Base-by-base conservation (phyloP, 169 alveolate genomes). In the Theileria orientalis region DNA sequence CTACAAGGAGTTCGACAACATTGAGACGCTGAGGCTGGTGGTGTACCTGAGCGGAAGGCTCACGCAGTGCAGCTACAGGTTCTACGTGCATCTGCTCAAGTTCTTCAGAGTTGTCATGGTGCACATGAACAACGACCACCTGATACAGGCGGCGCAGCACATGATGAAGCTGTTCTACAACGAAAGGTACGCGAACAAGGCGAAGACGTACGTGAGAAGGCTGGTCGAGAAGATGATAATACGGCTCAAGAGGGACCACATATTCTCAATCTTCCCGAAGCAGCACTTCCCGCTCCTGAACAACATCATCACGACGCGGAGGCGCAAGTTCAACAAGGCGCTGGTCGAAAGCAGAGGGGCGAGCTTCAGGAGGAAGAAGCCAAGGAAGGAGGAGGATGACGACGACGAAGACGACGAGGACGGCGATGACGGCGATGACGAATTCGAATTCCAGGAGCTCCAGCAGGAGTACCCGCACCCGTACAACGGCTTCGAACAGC, bases 201-300 rank as follows among this genome's bases (percentile, higher is more conserved):
- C 83, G 11, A 79, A 57, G 83, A 74, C 67, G 30, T 79, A 46
- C 56, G 87, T 79, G 1, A 66, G 87, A 2, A 67, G 87, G 13
- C 70, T 79, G 9, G 67, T 64, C 13, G 76, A 79, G 78, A 79
- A 79, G 59, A 63, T 79, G 37, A 21, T 79, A 63, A 54, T 42
- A 19, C 72, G 68, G 29, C 83, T 79, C 46, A 71, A 59, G 0
- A 33, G 87, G 21, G 87, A 79, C 64, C 69, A 66, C 47, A 27
- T 79, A 40, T 44, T 69, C 21, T 44, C 69, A 33, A 62, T 79
- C 0, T 79, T 79, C 83, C 87, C 87, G 35, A 74, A 60, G 52
- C 68, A 44, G 25, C 87, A 79, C 61, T 64, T 79, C 25, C 83
- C 87, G 11, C 73, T 79, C 16, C 35, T 79, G 63, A 71, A 60